Percentiles rank a stretch among this genome's conserved stretches.
phyloP scores from a whole-genome alignment of 257 asterid species.

The Nicotiana paniculata region DNA sequence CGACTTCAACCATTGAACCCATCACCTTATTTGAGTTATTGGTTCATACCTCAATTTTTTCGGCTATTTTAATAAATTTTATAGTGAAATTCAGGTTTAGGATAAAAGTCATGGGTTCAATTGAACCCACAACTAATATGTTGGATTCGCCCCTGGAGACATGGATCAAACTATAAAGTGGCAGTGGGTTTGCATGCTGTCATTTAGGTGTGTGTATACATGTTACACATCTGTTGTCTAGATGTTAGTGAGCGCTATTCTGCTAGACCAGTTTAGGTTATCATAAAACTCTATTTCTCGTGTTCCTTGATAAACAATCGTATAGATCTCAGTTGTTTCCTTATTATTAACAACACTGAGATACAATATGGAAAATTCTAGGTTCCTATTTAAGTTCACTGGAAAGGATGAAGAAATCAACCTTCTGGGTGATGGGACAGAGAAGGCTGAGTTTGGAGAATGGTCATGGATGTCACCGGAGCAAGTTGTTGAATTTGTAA shows the following conservation, averaged over 20 bases:
- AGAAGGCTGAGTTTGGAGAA: constrained; percentile 89
- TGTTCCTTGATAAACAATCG: background rate
- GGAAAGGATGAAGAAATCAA: constrained; percentile 88
- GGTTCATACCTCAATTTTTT: too few relatives aligned
- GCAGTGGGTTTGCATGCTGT: background rate
- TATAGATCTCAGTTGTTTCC: background rate
- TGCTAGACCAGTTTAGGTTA: background rate
- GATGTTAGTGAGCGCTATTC: background rate
- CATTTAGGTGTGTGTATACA: background rate
- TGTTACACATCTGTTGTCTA: background rate
- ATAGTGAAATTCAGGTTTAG: too few relatives aligned
- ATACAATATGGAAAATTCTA: constrained; percentile 1
- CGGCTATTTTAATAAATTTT: too few relatives aligned
- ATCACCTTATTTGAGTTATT: too few relatives aligned
- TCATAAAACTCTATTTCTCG: background rate
- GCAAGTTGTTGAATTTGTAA: constrained; percentile 58
- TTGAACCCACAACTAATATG: too few relatives aligned
- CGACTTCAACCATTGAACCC: too few relatives aligned
- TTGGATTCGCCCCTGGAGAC: too few relatives aligned
- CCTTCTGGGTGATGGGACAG: constrained; percentile 91
- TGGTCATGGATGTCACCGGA: constrained; percentile 93
- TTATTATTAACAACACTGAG: background rate
- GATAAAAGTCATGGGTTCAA: too few relatives aligned
- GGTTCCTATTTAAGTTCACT: constrained; percentile 78
- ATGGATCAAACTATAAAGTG: background rate